These are phyloP conservation scores for Ophiostoma populinum DNA, from an alignment of 2,329 filamentous ascomycete genomes.

Conservation along the genomic window DNA sequence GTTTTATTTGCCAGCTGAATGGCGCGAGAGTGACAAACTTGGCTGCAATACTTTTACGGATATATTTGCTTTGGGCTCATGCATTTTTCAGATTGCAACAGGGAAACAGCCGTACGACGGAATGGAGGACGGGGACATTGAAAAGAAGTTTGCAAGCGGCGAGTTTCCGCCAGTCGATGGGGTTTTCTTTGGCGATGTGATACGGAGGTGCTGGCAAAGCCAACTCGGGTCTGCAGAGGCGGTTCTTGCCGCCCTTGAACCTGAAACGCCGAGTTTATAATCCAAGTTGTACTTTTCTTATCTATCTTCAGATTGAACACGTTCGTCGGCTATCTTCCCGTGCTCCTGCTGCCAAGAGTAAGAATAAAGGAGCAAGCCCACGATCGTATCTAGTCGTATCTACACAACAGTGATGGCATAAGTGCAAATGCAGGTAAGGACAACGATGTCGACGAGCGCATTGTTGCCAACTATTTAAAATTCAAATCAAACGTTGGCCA, in stretches of 20 bases:
- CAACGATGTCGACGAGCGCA: no score
- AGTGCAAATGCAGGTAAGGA: no score
- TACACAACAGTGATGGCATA: no score
- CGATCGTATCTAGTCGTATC: no score
- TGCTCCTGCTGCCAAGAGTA: no score
- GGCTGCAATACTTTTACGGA: background rate
- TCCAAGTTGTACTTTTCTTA: no score
- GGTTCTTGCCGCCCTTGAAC: background rate
- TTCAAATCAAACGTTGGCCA: no score
- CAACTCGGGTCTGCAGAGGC: background rate
- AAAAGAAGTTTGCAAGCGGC: background rate
- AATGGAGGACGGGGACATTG: background rate
- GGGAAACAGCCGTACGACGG: background rate
- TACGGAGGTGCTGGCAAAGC: no score
- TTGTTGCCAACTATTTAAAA: no score
- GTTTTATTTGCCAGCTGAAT: background rate
- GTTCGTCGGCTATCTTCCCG: no score
- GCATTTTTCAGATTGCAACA: background rate
- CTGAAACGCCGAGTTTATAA: background rate
- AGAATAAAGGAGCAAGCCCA: no score
- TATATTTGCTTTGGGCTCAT: background rate
- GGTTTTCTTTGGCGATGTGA: background rate
- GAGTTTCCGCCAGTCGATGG: background rate
- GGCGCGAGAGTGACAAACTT: background rate
- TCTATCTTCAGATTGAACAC: no score